Evolutionary conservation across 495 filamentous ascomycete genomes (phyloP).

Genomic region (Chaetomidium leptoderma): DNA sequence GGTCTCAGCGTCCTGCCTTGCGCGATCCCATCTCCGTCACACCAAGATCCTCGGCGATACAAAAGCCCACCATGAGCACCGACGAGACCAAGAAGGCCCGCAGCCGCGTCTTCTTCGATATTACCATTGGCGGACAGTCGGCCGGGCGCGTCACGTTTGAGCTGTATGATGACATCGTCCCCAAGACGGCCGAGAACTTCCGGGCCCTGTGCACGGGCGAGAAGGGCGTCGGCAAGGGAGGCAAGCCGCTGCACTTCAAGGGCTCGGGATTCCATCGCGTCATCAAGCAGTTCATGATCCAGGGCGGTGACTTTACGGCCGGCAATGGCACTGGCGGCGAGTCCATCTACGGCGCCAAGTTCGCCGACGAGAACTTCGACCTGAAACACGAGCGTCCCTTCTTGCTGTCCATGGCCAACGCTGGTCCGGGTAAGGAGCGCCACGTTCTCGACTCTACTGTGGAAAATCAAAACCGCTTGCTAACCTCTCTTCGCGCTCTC

Average conservation of each 20-base stretch:
- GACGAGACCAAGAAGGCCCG: conserved; percentile 46
- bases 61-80: conserved; percentile 29
- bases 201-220: conserved; percentile 90
- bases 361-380: conserved; percentile 94
- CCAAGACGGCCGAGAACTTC: conserved; percentile 96
- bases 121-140: conserved; percentile 67
- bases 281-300: conserved; percentile 98
- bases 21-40: neutral
- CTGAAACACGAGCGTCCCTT: conserved; percentile 93
- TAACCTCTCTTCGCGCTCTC: conserved; percentile 10
- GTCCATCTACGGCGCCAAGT: conserved; percentile 97
- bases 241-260: conserved; percentile 88
- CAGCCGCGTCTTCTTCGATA: conserved; percentile 82
- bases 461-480: neutral
- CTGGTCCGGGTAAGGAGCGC: conserved; percentile 72
- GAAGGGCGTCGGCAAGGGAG: conserved; percentile 75
- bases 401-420: conserved; percentile 95
- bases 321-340: conserved; percentile 94
- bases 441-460: neutral
- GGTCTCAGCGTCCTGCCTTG: neutral
- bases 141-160: conserved; percentile 76
- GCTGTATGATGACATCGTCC: conserved; percentile 85
- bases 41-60: neutral
- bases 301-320: conserved; percentile 96
- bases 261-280: conserved; percentile 90